Evolutionary conservation across 2,329 filamentous ascomycete genomes (phyloP), one percentile per base, ranked within the genome.

Genomic region (Ceratocystis cubensis): DNA sequence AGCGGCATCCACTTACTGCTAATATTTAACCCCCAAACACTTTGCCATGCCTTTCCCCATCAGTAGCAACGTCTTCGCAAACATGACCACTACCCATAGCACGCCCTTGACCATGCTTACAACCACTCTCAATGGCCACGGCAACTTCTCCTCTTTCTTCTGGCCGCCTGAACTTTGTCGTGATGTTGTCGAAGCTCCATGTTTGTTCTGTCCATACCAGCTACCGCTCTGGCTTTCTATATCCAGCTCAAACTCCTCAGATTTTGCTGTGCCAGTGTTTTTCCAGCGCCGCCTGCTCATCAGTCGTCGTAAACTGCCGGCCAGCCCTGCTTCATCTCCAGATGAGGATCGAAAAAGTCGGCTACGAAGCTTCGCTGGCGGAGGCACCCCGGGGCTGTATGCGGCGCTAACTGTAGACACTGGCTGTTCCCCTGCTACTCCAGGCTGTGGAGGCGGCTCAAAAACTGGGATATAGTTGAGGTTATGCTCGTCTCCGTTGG

Each of bases 171-270:
- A 28, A n/a, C 56, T 25, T 2, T 59, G 37, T 22, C n/a, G 25
- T 37, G 28, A 37, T 25, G 33, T n/a, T 5, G 37, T 5, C 22
- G 33, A 25, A n/a, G 56, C 30, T n/a, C 56, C 56, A 8, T 59
- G 56, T 17, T 59, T 59, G 56, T 25, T 59, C 17, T 59, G 56
- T 7, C 56, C 68, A 69, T 76, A 80, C 69, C 78, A 81, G 65
- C 77, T 79, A 5, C 77, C 13, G 3, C 37, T 76, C 73, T 87
- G 84, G 72, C 84, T 87, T 74, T 86, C 84, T 4, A 87, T 73
- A 70, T 87, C 84, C 46, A 86, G 75, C 73, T 83, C 84, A 67
- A 86, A 66, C 70, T 81, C 79, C 70, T 85, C 81, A 72, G 82
- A 78, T 69, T 77, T 78, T 45, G 41, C 61, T 33, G 56, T n/a